Evolutionary conservation across 2,329 filamentous ascomycete genomes (phyloP), one percentile per base, ranked within the genome.

Genomic region (Keithomyces neogunnii): DNA sequence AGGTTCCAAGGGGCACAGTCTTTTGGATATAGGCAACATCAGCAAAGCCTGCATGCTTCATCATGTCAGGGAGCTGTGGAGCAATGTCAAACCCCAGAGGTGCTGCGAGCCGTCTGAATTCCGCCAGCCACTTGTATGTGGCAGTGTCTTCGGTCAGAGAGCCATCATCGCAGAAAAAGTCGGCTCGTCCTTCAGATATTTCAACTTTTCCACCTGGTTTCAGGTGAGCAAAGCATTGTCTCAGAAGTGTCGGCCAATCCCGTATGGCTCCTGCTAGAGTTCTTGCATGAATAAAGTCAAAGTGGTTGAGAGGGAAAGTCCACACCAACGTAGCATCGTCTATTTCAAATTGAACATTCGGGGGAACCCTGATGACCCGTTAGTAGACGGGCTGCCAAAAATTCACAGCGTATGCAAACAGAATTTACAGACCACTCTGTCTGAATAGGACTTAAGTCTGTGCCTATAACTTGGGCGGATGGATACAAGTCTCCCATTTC

Each of bases 1-100:
- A 75, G 1, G 61, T 61, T 33, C 67, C 69, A 8, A 68, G 60
- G 0, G 72, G 72, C 4, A 73, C 61, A 51, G 68, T 62, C 47
- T 61, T 56, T 19, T 57, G 56, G 9, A 52, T 58, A 9, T 62
- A 55, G 1, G 51, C 52, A 1, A 69, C 59, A 33, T 66, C 54
- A 33, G 60, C 52, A 43, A 67, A 70, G 1, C 67, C 67, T 0
- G 49, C 56, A n/a, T 51, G 57, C 30, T 50, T 44, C 29, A 62
- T 51, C 32, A 57, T 51, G 2, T 53, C 48, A 2, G 56, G 54
- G 4, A 60, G 47, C 29, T 54, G 40, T 11, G 52, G 54, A 3
- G 59, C 54, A 9, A 61, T 56, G 10, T 61, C 57, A 49, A 61
- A 61, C 0, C 56, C 55, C 1, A 60, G 47, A 0, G 57, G 59